A percentile compares a stretch with the other conserved stretches of the same genome.
Evolutionary conservation across 495 filamentous ascomycete genomes (phyloP).

Genomic region (Tuber magnatum): DNA sequence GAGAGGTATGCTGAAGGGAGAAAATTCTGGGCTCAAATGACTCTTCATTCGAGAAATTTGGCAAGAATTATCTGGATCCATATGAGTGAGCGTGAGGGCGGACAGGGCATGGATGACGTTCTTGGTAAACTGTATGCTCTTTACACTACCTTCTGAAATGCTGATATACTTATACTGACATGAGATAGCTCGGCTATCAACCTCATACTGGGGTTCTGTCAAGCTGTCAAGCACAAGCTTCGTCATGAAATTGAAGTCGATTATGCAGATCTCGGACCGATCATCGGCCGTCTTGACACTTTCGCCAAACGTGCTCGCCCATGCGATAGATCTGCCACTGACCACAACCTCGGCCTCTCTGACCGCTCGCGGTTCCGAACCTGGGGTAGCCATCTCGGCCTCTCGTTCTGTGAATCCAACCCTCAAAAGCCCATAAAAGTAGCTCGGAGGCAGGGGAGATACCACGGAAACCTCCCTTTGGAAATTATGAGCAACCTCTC

Average conservation of each 20-base stretch:
- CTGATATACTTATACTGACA: conserved; percentile 15
- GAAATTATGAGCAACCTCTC: conserved; percentile 69
- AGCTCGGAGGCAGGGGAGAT: conserved; percentile 47
- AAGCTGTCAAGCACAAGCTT: conserved; percentile 75
- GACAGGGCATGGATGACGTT: conserved; percentile 59
- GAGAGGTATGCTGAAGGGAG: conserved; percentile 53
- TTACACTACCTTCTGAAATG: background rate
- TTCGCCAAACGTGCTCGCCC: conserved; percentile 64
- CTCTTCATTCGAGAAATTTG: conserved; percentile 63
- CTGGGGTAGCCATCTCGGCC: conserved; percentile 66
- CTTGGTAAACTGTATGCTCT: conserved; percentile 57
- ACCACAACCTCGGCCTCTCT: conserved; percentile 42
- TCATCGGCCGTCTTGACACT: conserved; percentile 57
- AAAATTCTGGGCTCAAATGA: conserved; percentile 64
- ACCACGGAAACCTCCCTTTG: conserved; percentile 67
- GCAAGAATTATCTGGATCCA: conserved; percentile 76
- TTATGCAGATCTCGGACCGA: conserved; percentile 57
- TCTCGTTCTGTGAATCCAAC: conserved; percentile 64
- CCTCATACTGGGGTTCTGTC: conserved; percentile 68
- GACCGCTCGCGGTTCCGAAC: conserved; percentile 43
- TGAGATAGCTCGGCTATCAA: conserved; percentile 61
- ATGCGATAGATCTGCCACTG: conserved; percentile 39
- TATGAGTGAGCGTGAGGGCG: conserved; percentile 57
- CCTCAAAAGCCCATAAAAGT: conserved; percentile 65
- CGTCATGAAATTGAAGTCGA: conserved; percentile 78